These are phyloP conservation scores for Rusavskia elegans DNA, from an alignment of 495 filamentous ascomycete species.

Conservation along the genomic window DNA sequence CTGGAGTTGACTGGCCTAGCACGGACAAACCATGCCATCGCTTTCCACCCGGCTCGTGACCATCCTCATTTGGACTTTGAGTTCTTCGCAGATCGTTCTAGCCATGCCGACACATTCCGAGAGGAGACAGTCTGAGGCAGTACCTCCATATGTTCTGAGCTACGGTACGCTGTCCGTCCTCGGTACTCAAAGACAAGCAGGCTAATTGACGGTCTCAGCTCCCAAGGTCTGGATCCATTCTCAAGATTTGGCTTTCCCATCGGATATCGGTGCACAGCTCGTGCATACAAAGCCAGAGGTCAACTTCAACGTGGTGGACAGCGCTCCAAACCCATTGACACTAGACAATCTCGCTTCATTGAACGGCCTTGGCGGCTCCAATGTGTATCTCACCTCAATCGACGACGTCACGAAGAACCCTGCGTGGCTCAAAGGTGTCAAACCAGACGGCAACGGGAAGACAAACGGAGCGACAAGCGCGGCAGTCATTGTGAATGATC, in stretches of 20 bases:
- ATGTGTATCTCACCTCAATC: conserved; percentile 41
- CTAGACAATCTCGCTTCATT: conserved; percentile 39
- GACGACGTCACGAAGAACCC: conserved; percentile 36
- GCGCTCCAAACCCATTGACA: conserved; percentile 29
- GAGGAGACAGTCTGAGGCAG: conserved; percentile 4
- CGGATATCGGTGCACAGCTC: conserved; percentile 40
- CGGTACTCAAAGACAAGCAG: neutral
- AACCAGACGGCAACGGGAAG: conserved; percentile 30
- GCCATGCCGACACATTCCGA: neutral
- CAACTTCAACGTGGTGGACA: conserved; percentile 30
- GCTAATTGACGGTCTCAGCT: conserved; percentile 14
- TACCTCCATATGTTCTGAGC: conserved; percentile 10
- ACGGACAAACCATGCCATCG: neutral
- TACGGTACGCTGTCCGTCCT: conserved; percentile 9
- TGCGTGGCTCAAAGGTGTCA: conserved; percentile 35
- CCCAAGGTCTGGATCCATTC: conserved; percentile 40
- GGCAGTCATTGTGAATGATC: conserved; percentile 39
- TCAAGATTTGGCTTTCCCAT: conserved; percentile 39
- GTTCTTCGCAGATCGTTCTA: neutral
- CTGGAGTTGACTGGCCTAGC: too few species aligned
- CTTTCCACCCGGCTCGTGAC: neutral
- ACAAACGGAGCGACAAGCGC: conserved; percentile 29
- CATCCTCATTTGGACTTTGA: neutral
- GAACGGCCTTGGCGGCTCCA: conserved; percentile 29
- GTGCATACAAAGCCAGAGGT: conserved; percentile 35